These are phyloP conservation scores for Amphibolis antarctica DNA, from an alignment of 106 monocot genomes.

Conservation along the genomic window DNA sequence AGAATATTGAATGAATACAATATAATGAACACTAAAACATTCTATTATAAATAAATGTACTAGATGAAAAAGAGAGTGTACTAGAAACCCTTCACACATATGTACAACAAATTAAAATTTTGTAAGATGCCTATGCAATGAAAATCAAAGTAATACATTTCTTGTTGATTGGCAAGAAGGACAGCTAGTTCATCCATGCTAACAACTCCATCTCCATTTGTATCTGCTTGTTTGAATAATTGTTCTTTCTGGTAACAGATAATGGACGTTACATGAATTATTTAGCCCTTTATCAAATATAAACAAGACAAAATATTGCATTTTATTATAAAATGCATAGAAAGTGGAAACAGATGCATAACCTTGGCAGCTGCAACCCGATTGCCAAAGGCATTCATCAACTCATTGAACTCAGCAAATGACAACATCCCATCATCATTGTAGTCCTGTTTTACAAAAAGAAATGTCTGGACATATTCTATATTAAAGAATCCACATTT, in stretches of 20 bases:
- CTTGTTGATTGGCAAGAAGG: constrained; percentile 63
- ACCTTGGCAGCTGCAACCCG: constrained; percentile 55
- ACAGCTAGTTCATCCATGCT: constrained; percentile 30
- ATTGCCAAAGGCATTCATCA: constrained; percentile 86
- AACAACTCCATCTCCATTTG: constrained; percentile 77
- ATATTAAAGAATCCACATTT: not conserved
- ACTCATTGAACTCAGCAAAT: constrained; percentile 11
- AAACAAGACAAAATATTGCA: not conserved
- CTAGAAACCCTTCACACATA: not conserved
- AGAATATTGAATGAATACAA: not conserved
- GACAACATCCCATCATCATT: constrained; percentile 76
- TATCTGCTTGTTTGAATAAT: constrained; percentile 39
- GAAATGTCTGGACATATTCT: not conserved
- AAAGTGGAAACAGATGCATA: constrained; percentile 1
- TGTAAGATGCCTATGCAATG: not conserved
- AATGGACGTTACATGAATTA: not conserved
- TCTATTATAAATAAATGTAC: too few relatives aligned
- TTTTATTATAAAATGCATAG: not conserved
- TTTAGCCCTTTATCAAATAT: not conserved
- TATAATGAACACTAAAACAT: too few relatives aligned
- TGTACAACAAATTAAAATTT: not conserved
- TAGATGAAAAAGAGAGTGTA: not conserved
- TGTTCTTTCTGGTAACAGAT: constrained; percentile 36
- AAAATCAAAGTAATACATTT: constrained; percentile 40
- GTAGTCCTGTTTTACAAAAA: constrained; percentile 40